Base-by-base conservation (phyloP, 176 grass and related monocot genomes). In the Phoenix roebelenii region DNA sequence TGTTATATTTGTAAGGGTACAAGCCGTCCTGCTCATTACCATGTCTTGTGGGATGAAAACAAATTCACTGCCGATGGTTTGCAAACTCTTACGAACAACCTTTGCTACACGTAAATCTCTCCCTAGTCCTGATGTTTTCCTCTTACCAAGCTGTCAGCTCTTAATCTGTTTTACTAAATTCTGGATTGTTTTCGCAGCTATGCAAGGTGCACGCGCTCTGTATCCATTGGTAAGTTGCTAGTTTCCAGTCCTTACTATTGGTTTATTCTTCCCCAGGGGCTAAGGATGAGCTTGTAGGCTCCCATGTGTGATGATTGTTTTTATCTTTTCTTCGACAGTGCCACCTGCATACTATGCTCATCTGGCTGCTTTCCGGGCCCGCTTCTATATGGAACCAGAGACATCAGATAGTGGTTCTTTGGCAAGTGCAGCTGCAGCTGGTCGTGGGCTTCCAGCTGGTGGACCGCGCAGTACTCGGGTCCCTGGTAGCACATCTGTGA, bases 11-110 rank as follows among this genome's bases (percentile, higher is more conserved):
- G 5, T 30, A 24, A 92, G 83, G 91, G 91, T 28, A 96, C 91
- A 19, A 96, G 91, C 74, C 80, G 91, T 19, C 91, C 91, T 29
- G 86, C 91, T 20, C 91, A 96, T 54, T 96, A 96, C 61, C 91
- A 96, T 66, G 91, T 90, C 49, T 73, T 95, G 50, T 95, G 89
- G 91, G 86, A 96, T 26, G 91, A 96, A 50, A 96, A 96, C 68
- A 90, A 90, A 24, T 90, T 96, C 75, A 85, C 86, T 3, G 83
- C 91, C 12, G 91, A 90, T 69, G 74, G 51, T 9, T 51, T 96
- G 53, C 91, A 96, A 70, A 90, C 74, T 22, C 77, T 96, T 17
- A 96, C 91, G 24, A 88, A 96, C 72, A 85, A 96, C 60, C 86
- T 96, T 16, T 90, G 86, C 57, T 96, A 95, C 80, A 95, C 90